These are phyloP conservation scores for Drechmeria coniospora DNA, from an alignment of 2,329 filamentous ascomycete species.

Conservation along the genomic window DNA sequence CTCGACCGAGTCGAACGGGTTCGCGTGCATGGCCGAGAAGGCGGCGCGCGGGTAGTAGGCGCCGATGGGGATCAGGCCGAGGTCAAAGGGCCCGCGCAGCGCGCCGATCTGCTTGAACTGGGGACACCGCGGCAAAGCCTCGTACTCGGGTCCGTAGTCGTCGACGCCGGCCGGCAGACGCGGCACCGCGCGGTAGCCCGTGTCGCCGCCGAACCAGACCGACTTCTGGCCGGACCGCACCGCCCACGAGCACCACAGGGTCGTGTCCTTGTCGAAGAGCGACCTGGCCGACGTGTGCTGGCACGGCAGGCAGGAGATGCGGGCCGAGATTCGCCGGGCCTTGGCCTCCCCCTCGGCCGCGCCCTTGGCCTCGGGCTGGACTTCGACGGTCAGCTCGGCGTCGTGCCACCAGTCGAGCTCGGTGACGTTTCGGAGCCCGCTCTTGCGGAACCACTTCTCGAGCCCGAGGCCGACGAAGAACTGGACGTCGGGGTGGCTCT, in stretches of 20 bases:
- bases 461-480: slow-evolving; percentile 82
- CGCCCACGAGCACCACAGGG: slow-evolving; percentile 81
- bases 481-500: slow-evolving; percentile 60
- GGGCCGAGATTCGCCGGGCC: slow-evolving; percentile 41
- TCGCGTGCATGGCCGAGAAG: slow-evolving; percentile 71
- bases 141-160: slow-evolving; percentile 55
- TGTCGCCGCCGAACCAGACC: slow-evolving; percentile 85
- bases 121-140: slow-evolving; percentile 57
- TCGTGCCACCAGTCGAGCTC: slow-evolving; percentile 96
- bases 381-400: slow-evolving; percentile 48
- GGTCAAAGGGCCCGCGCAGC: slow-evolving; percentile 70
- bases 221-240: slow-evolving; percentile 58
- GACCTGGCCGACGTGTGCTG: slow-evolving; percentile 67
- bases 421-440: slow-evolving; percentile 61
- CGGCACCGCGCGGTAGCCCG: slow-evolving; percentile 72
- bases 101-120: slow-evolving; percentile 75
- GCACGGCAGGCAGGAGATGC: slow-evolving; percentile 64
- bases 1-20: slow-evolving; percentile 75
- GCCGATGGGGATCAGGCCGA: slow-evolving; percentile 86
- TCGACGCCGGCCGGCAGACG: slow-evolving; percentile 43
- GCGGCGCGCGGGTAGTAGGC: slow-evolving; percentile 62
- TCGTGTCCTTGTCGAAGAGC: slow-evolving; percentile 53
- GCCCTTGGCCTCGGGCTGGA: slow-evolving; percentile 4
- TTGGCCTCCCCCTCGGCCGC: slow-evolving; percentile 12
- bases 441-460: slow-evolving; percentile 61